Conservation (phyloP, 2,329 filamentous ascomycete genomes). For the Botryotinia convoluta region DNA sequence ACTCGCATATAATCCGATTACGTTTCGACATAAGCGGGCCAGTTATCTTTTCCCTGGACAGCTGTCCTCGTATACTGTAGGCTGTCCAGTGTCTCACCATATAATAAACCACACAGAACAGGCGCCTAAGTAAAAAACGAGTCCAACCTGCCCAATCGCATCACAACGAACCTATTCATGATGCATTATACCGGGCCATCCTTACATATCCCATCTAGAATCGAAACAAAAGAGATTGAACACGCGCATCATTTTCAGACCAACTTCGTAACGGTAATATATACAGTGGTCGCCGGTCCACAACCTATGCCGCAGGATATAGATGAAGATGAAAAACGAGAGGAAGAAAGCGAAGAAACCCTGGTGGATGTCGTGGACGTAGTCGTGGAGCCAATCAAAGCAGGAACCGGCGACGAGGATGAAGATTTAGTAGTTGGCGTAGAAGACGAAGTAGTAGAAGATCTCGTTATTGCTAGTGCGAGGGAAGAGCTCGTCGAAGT, state of each 20-base stretch:
- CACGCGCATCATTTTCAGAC: neutral
- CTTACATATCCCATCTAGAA: neutral
- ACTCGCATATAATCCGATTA: no score
- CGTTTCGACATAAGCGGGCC: neutral
- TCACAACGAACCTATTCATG: neutral
- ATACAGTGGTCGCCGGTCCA: conserved; percentile 4
- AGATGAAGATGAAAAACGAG: neutral
- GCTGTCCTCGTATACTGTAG: neutral
- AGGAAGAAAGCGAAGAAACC: neutral
- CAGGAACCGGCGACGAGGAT: neutral
- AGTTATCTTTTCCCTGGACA: neutral
- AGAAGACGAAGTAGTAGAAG: neutral
- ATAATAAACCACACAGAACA: neutral
- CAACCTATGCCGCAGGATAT: neutral
- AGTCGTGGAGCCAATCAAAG: neutral
- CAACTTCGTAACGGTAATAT: conserved; percentile 1
- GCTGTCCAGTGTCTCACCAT: neutral
- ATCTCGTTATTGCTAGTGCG: neutral
- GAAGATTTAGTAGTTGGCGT: neutral
- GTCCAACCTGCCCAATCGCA: neutral
- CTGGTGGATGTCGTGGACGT: neutral
- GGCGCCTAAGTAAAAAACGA: neutral
- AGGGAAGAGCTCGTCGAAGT: neutral
- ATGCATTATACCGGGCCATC: neutral
- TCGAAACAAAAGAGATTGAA: neutral